phyloP scores from a whole-genome alignment of 441 rosid genomes.

The Metrosideros polymorpha region DNA sequence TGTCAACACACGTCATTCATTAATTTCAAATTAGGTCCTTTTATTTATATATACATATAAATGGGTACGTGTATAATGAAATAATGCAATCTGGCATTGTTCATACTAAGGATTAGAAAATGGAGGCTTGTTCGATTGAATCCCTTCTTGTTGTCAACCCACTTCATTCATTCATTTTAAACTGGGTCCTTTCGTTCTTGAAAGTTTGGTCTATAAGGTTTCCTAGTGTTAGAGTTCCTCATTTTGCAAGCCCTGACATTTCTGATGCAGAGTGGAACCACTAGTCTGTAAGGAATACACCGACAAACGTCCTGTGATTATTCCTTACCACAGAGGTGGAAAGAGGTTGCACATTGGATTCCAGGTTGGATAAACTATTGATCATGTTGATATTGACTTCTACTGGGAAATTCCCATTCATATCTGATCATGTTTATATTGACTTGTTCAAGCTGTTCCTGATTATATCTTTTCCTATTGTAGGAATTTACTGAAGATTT shows the following conservation, averaged over 20 bases:
- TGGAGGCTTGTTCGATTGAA: background rate
- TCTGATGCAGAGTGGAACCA: slow-evolving; percentile 65
- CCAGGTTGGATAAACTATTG: slow-evolving; percentile 37
- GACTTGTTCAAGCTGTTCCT: background rate
- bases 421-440: background rate
- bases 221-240: background rate
- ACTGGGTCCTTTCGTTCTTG: background rate
- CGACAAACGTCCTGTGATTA: slow-evolving; percentile 61
- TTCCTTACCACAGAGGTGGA: slow-evolving; percentile 98
- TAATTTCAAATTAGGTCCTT: background rate
- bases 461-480: background rate
- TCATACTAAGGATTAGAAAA: background rate
- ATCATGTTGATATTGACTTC: background rate
- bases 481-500: slow-evolving; percentile 87
- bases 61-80: background rate
- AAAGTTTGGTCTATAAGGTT: background rate
- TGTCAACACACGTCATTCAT: background rate
- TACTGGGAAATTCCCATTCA: background rate
- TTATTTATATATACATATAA: background rate
- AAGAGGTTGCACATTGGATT: slow-evolving; percentile 91
- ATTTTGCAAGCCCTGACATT: slow-evolving; percentile 2
- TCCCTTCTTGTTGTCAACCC: background rate
- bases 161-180: background rate
- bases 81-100: background rate
- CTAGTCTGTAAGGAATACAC: slow-evolving; percentile 84